Conservation (phyloP, 352 stramenopile genomes). For the Phytophthora meadii region DNA sequence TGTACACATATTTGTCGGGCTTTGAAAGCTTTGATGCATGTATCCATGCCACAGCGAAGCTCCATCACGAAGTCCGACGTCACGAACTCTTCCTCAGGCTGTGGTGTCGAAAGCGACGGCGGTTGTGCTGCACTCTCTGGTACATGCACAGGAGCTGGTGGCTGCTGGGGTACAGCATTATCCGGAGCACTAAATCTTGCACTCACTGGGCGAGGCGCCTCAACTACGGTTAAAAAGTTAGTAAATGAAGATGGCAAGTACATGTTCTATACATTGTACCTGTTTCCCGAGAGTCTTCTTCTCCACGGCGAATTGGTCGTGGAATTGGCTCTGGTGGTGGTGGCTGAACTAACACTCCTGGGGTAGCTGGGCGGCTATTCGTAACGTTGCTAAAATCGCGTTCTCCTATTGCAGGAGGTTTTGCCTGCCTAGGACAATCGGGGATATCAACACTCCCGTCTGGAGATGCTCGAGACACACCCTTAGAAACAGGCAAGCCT, state of each 20-base stretch:
- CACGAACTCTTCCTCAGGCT: conserved; percentile 32
- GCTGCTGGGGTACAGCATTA: conserved; percentile 1
- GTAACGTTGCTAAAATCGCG: conserved; percentile 24
- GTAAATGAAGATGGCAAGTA: not conserved
- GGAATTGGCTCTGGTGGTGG: conserved; percentile 13
- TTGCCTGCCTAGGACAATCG: conserved; percentile 5
- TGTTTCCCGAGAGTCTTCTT: conserved; percentile 34
- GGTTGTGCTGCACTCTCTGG: conserved; percentile 4
- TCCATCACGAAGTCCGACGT: conserved; percentile 84
- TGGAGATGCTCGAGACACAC: not conserved
- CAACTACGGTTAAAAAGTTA: conserved; percentile 19
- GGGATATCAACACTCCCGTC: conserved; percentile 1
- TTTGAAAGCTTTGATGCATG: conserved; percentile 76
- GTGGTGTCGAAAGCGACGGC: conserved; percentile 7
- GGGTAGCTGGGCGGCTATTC: conserved; percentile 37
- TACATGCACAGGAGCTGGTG: conserved; percentile 3
- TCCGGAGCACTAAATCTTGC: conserved; percentile 8
- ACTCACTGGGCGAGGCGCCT: conserved; percentile 11
- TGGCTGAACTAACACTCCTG: conserved; percentile 22
- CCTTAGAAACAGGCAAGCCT: conserved; percentile 6
- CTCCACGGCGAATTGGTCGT: conserved; percentile 23
- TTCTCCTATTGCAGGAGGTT: conserved; percentile 6
- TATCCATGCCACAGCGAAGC: conserved; percentile 87
- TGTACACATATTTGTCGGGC: conserved; percentile 74
- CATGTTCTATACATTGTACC: conserved; percentile 9